A percentile compares a stretch with the other conserved stretches of the same genome.
Evolutionary conservation across 352 stramenopile genomes (phyloP).

Genomic region (Pythium vanterpoolii): DNA sequence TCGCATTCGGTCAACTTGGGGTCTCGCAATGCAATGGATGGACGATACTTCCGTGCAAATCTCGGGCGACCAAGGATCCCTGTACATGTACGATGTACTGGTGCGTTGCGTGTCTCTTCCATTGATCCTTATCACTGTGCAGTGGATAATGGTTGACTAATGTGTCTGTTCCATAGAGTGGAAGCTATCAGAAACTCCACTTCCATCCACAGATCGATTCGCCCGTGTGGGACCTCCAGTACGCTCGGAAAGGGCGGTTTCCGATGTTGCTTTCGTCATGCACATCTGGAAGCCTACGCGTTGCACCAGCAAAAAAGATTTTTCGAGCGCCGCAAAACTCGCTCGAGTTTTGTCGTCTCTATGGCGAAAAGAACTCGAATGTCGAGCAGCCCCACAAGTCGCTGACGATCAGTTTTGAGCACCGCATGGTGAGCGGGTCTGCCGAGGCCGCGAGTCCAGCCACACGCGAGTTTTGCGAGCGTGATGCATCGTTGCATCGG

Average conservation of each 20-base stretch:
- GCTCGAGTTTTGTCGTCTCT: constrained; percentile 65
- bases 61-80: constrained; percentile 74
- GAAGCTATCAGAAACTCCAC: constrained; percentile 77
- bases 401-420: constrained; percentile 48
- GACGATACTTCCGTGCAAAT: constrained; percentile 72
- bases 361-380: constrained; percentile 45
- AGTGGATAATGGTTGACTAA: neutral
- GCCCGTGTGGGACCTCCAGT: constrained; percentile 78
- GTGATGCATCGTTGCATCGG: constrained; percentile 73
- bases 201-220: constrained; percentile 84
- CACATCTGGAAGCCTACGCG: constrained; percentile 59
- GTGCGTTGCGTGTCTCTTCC: constrained; percentile 29
- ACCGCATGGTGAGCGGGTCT: constrained; percentile 37
- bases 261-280: constrained; percentile 67
- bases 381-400: constrained; percentile 58
- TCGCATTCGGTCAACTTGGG: constrained; percentile 80
- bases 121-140: neutral
- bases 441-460: constrained; percentile 38
- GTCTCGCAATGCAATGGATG: constrained; percentile 73
- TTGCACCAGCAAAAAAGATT: constrained; percentile 60
- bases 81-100: constrained; percentile 78
- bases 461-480: constrained; percentile 67
- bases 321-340: constrained; percentile 62
- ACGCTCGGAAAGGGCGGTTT: constrained; percentile 38
- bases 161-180: constrained; percentile 35